Conservation (phyloP, 345 rosid genomes). For the Linum trigynum region DNA sequence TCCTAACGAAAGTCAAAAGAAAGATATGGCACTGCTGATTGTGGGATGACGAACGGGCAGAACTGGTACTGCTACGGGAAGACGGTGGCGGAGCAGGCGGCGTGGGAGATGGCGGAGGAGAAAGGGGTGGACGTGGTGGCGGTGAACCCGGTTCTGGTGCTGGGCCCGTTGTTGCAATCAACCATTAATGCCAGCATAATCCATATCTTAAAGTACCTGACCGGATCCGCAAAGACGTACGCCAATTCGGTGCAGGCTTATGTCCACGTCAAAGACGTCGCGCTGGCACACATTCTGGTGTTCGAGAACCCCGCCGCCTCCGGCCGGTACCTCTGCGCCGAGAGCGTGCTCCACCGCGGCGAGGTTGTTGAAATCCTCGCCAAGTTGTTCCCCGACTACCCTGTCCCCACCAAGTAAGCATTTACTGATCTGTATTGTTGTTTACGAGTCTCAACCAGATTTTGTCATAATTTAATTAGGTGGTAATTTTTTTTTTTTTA, state of each 20-base stretch:
- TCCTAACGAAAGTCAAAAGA: not conserved
- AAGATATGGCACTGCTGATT: not conserved
- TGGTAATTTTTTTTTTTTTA: too few relatives aligned
- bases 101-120: conserved; percentile 63
- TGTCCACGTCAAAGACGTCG: conserved; percentile 81
- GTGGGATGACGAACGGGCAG: conserved; percentile 24
- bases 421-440: too few relatives aligned
- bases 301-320: conserved; percentile 79
- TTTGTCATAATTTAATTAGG: too few relatives aligned
- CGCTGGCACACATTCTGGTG: conserved; percentile 74
- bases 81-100: conserved; percentile 81
- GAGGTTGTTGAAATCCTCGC: conserved; percentile 85
- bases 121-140: conserved; percentile 82
- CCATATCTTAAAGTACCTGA: conserved; percentile 90
- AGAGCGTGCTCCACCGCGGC: conserved; percentile 85
- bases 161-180: conserved; percentile 80
- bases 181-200: conserved; percentile 60
- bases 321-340: conserved; percentile 83
- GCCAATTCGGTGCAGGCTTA: conserved; percentile 83
- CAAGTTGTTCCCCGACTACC: conserved; percentile 86
- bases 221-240: conserved; percentile 88
- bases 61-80: conserved; percentile 98
- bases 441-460: too few relatives aligned
- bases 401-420: conserved; percentile 77
- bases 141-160: conserved; percentile 75